These are phyloP conservation scores for Hypoxylon rubiginosum DNA, from an alignment of 2,329 filamentous ascomycete genomes.

Conservation along the genomic window DNA sequence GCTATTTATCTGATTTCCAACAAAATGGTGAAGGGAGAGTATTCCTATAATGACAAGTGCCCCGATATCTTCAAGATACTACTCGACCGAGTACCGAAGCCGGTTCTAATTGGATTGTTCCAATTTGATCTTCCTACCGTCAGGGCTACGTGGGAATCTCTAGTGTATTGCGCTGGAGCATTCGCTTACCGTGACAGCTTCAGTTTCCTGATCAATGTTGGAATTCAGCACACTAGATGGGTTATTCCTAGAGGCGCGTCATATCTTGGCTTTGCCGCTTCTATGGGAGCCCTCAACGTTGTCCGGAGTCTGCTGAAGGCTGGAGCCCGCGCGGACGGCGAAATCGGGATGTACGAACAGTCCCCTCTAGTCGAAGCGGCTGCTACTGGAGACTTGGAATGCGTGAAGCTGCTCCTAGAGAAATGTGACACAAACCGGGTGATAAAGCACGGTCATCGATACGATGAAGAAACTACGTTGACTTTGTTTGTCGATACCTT, in stretches of 20 bases:
- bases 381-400: slow-evolving; percentile 23
- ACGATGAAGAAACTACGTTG: background rate
- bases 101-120: slow-evolving; percentile 7
- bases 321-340: slow-evolving; percentile 18
- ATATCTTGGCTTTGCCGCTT: slow-evolving; percentile 18
- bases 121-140: slow-evolving; percentile 12
- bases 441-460: background rate
- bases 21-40: background rate
- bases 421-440: slow-evolving; percentile 17
- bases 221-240: slow-evolving; percentile 12
- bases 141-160: slow-evolving; percentile 17
- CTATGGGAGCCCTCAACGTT: slow-evolving; percentile 10
- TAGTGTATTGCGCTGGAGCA: background rate
- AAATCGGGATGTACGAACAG: background rate
- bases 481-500: background rate
- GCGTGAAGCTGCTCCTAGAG: slow-evolving; percentile 13
- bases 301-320: slow-evolving; percentile 10
- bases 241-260: slow-evolving; percentile 3
- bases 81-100: slow-evolving; percentile 8
- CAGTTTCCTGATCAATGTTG: slow-evolving; percentile 12
- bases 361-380: slow-evolving; percentile 19
- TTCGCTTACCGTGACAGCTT: slow-evolving; percentile 15
- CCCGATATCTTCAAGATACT: slow-evolving; percentile 10
- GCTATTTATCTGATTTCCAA: slow-evolving; percentile 22
- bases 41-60: background rate